Conservation (phyloP, 306 rosid species). For the Glycine soja region DNA sequence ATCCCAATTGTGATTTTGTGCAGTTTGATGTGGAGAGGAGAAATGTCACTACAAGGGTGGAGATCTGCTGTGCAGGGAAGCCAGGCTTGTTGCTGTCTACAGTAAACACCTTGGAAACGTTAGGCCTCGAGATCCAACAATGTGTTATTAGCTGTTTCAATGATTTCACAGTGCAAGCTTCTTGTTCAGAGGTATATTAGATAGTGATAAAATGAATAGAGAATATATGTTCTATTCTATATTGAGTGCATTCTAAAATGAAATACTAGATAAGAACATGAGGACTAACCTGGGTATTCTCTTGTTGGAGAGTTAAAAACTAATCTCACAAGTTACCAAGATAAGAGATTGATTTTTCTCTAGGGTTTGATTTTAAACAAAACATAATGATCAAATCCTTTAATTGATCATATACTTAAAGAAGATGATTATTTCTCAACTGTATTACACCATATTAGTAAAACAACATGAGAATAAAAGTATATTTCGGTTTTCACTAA, state of each 20-base stretch:
- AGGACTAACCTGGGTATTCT: neutral
- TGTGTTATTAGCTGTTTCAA: constrained; percentile 85
- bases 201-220: neutral
- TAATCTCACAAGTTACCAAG: neutral
- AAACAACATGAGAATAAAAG: neutral
- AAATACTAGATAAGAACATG: neutral
- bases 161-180: constrained; percentile 90
- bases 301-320: neutral
- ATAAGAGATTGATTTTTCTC: neutral
- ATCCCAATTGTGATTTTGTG: constrained; percentile 12
- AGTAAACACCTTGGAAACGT: constrained; percentile 70
- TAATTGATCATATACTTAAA: neutral
- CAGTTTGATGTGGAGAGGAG: constrained; percentile 88
- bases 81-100: constrained; percentile 80
- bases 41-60: constrained; percentile 65
- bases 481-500: neutral
- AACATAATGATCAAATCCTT: too few species aligned
- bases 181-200: constrained; percentile 73
- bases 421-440: neutral
- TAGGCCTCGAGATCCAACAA: constrained; percentile 84
- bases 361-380: too few species aligned
- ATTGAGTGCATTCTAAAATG: neutral
- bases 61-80: constrained; percentile 79
- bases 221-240: neutral
- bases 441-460: neutral